Evolutionary conservation across 768 basidiomycete species (phyloP).

Genomic region (Boletus subparvulus): DNA sequence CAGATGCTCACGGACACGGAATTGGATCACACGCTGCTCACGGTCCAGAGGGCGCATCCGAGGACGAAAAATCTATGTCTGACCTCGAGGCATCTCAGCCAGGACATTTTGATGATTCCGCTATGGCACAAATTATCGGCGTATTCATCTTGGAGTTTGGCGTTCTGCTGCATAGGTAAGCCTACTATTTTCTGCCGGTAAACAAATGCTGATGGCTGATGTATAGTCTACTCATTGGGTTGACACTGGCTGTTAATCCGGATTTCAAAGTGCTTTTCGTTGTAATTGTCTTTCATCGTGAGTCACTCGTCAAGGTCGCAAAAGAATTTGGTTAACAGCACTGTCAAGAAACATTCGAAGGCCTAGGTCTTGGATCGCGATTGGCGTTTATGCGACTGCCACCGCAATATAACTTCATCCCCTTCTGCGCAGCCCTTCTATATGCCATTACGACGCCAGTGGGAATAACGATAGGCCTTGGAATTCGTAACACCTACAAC

Average conservation of each 20-base stretch:
- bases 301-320: constrained; percentile 32
- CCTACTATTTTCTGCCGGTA: neutral
- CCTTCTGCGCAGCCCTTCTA: constrained; percentile 56
- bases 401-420: constrained; percentile 51
- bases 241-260: constrained; percentile 87
- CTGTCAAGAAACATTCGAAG: constrained; percentile 83
- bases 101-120: constrained; percentile 38
- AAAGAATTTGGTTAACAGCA: neutral
- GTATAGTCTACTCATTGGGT: constrained; percentile 74
- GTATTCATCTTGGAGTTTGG: constrained; percentile 94
- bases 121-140: constrained; percentile 74
- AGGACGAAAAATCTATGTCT: constrained; percentile 11
- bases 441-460: constrained; percentile 84
- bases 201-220: neutral
- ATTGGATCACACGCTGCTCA: constrained; percentile 62
- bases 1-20: constrained; percentile 66
- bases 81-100: constrained; percentile 30
- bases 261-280: constrained; percentile 84
- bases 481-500: constrained; percentile 75
- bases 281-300: constrained; percentile 91
- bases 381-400: constrained; percentile 74
- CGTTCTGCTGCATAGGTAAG: constrained; percentile 77
- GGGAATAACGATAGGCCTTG: constrained; percentile 85
- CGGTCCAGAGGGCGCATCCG: constrained; percentile 53
- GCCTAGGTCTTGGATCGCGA: constrained; percentile 88